These are phyloP conservation scores for Diaporthe nobilis DNA, from an alignment of 2,329 filamentous ascomycete species.

Conservation along the genomic window DNA sequence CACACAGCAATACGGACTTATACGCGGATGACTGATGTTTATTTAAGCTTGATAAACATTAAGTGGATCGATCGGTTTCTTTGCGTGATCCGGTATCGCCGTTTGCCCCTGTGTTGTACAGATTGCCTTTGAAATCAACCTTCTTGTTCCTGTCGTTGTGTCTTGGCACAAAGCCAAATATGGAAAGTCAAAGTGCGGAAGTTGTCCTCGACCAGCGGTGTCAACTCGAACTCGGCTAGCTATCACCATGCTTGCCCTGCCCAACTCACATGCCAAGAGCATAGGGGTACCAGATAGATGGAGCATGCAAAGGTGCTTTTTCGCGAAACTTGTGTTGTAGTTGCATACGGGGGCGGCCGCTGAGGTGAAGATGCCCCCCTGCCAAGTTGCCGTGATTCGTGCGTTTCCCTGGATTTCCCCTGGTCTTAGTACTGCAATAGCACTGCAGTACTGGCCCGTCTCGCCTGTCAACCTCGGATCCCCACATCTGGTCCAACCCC, in stretches of 20 bases:
- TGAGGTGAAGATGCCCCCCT: neutral
- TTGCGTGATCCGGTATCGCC: slow-evolving; percentile 21
- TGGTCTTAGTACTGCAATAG: slow-evolving; percentile 1
- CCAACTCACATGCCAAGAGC: neutral
- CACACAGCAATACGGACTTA: neutral
- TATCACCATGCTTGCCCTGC: neutral
- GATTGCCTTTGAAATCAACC: neutral
- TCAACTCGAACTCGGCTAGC: neutral
- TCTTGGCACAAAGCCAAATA: slow-evolving; percentile 3
- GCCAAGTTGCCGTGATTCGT: slow-evolving; percentile 20
- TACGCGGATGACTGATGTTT: slow-evolving; percentile 1
- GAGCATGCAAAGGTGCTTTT: neutral
- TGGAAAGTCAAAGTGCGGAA: neutral
- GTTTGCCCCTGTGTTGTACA: slow-evolving; percentile 1
- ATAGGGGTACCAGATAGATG: slow-evolving; percentile 8
- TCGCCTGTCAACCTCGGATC: slow-evolving; percentile 4
- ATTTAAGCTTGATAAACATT: neutral
- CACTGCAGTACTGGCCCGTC: neutral
- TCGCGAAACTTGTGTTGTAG: neutral
- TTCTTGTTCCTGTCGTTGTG: slow-evolving; percentile 1
- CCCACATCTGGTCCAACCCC: slow-evolving; percentile 1
- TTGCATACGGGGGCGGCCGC: neutral
- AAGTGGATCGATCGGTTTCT: slow-evolving; percentile 1
- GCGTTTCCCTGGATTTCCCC: neutral
- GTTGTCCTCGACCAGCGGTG: neutral